These are phyloP conservation scores for Ophiocordyceps polyrhachis-furcata DNA, from an alignment of 2,329 filamentous ascomycete species.

Conservation along the genomic window DNA sequence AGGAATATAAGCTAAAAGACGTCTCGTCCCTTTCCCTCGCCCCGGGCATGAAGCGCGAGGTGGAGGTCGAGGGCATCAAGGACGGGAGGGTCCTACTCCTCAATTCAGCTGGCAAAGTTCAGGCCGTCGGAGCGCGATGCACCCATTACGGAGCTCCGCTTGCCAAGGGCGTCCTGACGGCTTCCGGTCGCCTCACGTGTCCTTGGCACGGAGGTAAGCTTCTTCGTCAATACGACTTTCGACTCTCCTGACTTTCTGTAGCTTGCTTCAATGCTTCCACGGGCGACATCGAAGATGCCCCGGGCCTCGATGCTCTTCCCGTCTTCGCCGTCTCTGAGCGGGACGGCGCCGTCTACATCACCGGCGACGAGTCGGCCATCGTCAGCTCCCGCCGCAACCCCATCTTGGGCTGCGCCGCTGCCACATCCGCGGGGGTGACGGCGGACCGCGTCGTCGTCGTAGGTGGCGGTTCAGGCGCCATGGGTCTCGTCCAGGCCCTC, in stretches of 20 bases:
- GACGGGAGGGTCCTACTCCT: constrained; percentile 72
- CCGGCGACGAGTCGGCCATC: constrained; percentile 59
- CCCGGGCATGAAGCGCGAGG: constrained; percentile 70
- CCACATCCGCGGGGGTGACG: constrained; percentile 19
- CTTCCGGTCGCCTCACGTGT: constrained; percentile 70
- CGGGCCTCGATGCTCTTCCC: constrained; percentile 69
- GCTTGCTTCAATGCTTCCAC: constrained; percentile 84
- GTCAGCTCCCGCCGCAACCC: constrained; percentile 58
- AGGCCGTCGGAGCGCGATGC: constrained; percentile 70
- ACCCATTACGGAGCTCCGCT: constrained; percentile 87
- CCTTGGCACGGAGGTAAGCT: constrained; percentile 90
- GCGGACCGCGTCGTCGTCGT: constrained; percentile 63
- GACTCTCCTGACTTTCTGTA: constrained; percentile 13
- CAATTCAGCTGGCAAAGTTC: constrained; percentile 56
- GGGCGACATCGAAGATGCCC: constrained; percentile 89
- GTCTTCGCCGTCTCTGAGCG: constrained; percentile 68
- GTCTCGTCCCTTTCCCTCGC: constrained; percentile 56
- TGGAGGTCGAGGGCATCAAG: constrained; percentile 76
- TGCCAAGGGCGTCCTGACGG: constrained; percentile 66
- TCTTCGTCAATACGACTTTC: not conserved
- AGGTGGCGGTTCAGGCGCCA: constrained; percentile 68
- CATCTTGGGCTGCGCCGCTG: constrained; percentile 49
- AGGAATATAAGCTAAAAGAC: constrained; percentile 56
- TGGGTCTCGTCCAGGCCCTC: constrained; percentile 68
- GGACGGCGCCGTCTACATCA: constrained; percentile 69